Evolutionary conservation across 2,329 filamentous ascomycete species (phyloP), one percentile per base, ranked within the genome.

Genomic region (Colletotrichum zoysiae): DNA sequence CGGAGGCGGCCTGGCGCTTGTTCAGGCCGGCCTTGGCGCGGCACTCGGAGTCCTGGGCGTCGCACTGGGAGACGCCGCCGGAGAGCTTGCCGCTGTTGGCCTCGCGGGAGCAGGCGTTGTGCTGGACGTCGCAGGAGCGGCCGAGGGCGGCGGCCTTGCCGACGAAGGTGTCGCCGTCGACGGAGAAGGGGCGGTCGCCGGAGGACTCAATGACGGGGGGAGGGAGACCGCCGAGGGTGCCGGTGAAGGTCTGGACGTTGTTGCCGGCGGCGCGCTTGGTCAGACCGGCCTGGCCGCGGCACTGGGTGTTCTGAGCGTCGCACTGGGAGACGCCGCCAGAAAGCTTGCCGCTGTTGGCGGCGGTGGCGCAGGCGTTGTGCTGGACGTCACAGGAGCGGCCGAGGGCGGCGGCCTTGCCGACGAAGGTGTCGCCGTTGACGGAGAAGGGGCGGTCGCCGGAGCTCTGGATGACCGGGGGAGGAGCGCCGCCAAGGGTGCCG

Each of bases 371-470:
- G 12, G 82, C 81, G 77, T 87, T 87, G 79, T 86, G 82, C 79
- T 87, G 85, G 48, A 86, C 80, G 69, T 84, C 82, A 76, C 85
- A 87, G 14, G 84, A 85, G 35, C 85, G 84, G 78, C 83, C 81
- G 70, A 85, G 76, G 12, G 85, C 85, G 46, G 84, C 85, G 56
- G 80, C 82, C 12, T 77, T 75, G 74, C 84, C 84, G 6, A 85
- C 81, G 78, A 91, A 91, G 73, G 84, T 88, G 66, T 85, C 84
- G 20, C 84, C 85, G 67, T 86, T 89, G 74, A 89, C 89, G 60
- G 78, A 80, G 78, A 87, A 88, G 64, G 85, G 85, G 20, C 82
- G 82, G 56, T 79, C 75, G 5, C 78, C 77, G 3, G 81, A 80
- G 57, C 26, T 33, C 75, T 79, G 79, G 74, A 80, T 74, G 35